Evolutionary conservation across 2,329 filamentous ascomycete genomes (phyloP), one percentile per base, ranked within the genome.

Genomic region (Chrysosporium keratinophilum): DNA sequence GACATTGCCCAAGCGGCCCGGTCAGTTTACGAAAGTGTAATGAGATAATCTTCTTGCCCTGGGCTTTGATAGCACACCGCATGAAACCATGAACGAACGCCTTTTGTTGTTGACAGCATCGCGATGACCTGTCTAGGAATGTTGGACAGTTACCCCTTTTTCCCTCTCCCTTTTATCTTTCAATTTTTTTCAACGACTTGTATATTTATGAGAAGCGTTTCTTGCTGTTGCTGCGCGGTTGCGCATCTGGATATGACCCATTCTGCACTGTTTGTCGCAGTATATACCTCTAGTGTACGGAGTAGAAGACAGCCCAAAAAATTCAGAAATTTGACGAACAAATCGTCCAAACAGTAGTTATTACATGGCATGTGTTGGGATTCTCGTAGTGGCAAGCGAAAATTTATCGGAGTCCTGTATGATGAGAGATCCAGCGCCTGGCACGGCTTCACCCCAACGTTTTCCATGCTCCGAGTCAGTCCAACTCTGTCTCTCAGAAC

Each of bases 1-100:
- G 84, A 83, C 83, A 48, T 71, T 87, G 48, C 83, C 83, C 1
- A 77, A 80, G 64, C 45, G 52, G 14, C 55, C 48, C 52, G 58
- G 50, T 31, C 50, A 42, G 46, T 23, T 46, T 31, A 52, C 34
- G 50, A 52, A 52, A 46, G 50, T 52, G 17, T 52, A 52, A 52
- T 52, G 50, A 52, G 10, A 11, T 46, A 46, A 46, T 41, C 46
- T 46, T 31, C 42, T n/a, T 23, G 23, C 19, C 12, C 37, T 19
- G 33, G 48, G 40, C 48, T 42, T 50, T 43, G 48, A 50, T 34
- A 34, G 39, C 48, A 15, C 39, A 43, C 23, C 23, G 23, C 23
- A 28, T 28, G 23, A 28, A 28, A 28, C 23, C 23, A 28, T 28
- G 23, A 20, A 20, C 23, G 19, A 23, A n/a, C 20, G 10, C 28